These are phyloP conservation scores for Colletotrichum camelliae DNA, from an alignment of 2,329 filamentous ascomycete genomes.

Conservation along the genomic window DNA sequence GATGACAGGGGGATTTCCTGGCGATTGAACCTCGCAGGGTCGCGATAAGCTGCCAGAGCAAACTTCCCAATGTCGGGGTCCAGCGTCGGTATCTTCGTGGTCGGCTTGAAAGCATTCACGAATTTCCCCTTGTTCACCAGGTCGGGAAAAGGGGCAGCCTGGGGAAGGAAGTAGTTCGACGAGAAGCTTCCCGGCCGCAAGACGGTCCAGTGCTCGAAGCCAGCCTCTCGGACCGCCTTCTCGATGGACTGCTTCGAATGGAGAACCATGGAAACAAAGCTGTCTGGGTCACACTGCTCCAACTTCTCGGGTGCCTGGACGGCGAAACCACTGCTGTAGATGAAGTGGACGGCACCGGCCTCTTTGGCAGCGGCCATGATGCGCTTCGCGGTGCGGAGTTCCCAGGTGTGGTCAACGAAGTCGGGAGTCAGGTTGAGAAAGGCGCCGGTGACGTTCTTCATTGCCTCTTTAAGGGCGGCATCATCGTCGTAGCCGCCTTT, in stretches of 20 bases:
- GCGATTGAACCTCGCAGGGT: constrained; percentile 44
- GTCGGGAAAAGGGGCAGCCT: constrained; percentile 43
- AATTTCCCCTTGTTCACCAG: constrained; percentile 43
- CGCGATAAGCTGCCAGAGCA: constrained; percentile 45
- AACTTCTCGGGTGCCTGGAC: constrained; percentile 33
- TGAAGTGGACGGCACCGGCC: constrained; percentile 39
- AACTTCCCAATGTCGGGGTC: constrained; percentile 55
- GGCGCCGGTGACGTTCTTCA: constrained; percentile 33
- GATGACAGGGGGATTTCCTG: constrained; percentile 45
- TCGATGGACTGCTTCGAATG: constrained; percentile 49
- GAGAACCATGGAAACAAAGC: constrained; percentile 33
- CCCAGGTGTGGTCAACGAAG: constrained; percentile 32
- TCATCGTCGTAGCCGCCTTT: constrained; percentile 38
- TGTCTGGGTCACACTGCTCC: constrained; percentile 28
- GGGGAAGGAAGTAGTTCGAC: constrained; percentile 52
- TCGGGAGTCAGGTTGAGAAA: constrained; percentile 39
- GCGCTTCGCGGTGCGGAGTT: constrained; percentile 32
- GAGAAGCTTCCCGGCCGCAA: constrained; percentile 57
- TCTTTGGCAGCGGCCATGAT: constrained; percentile 42
- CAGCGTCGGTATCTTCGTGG: constrained; percentile 45
- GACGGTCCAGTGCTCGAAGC: constrained; percentile 51
- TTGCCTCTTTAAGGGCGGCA: constrained; percentile 30
- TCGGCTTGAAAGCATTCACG: constrained; percentile 36
- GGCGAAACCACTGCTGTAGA: constrained; percentile 40
- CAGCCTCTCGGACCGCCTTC: constrained; percentile 35